Conservation (phyloP, 179 eudicot genomes). For the Beta corolliflora region DNA sequence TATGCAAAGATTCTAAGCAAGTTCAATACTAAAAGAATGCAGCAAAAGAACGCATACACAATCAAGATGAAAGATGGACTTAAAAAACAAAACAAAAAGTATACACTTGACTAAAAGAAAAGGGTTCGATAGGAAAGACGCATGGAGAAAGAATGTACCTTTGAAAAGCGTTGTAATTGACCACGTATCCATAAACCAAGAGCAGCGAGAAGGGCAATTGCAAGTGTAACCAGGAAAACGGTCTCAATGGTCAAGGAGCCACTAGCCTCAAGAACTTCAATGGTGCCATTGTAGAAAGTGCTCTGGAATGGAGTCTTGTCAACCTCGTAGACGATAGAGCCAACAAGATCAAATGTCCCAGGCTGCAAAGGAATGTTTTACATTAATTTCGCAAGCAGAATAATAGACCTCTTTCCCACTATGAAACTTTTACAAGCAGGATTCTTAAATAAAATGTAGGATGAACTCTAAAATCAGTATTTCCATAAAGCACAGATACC, state of each 20-base stretch:
- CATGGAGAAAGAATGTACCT: slow-evolving; percentile 40
- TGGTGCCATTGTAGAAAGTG: slow-evolving; percentile 88
- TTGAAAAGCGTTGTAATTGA: slow-evolving; percentile 60
- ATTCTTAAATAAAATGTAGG: not conserved
- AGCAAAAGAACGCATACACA: not conserved
- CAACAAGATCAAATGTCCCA: slow-evolving; percentile 89
- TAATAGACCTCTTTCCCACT: not conserved
- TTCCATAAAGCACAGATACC: slow-evolving; percentile 37
- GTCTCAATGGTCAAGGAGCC: slow-evolving; percentile 79
- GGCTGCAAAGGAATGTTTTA: slow-evolving; percentile 47
- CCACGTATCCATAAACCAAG: slow-evolving; percentile 74
- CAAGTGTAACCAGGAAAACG: slow-evolving; percentile 74
- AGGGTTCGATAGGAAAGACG: not conserved
- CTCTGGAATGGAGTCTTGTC: slow-evolving; percentile 78
- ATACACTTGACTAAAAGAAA: not conserved
- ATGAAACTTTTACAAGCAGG: not conserved
- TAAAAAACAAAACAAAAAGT: not conserved
- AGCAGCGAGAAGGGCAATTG: slow-evolving; percentile 63
- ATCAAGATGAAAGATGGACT: not conserved
- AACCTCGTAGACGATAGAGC: slow-evolving; percentile 77
- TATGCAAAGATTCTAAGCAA: not conserved
- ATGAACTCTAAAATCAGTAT: not conserved
- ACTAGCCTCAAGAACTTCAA: slow-evolving; percentile 85
- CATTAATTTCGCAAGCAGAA: not conserved
- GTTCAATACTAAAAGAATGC: not conserved